Conservation (phyloP, 1,284 basidiomycete species). For the Naganishia sp. region DNA sequence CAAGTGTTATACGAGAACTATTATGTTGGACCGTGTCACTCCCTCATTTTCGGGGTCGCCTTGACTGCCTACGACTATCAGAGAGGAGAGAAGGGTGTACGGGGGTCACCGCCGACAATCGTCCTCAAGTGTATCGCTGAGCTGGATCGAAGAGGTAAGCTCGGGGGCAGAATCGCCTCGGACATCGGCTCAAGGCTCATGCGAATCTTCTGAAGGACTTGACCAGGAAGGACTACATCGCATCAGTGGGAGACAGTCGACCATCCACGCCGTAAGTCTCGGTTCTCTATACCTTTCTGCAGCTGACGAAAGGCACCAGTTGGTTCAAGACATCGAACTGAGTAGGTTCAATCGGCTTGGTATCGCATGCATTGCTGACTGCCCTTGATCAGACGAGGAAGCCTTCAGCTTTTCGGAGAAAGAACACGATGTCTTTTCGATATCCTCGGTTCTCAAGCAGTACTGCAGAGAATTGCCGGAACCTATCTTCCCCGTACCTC, state of each 20-base stretch:
- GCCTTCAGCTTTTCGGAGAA: constrained; percentile 72
- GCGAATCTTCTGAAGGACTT: constrained; percentile 58
- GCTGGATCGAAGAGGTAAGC: constrained; percentile 66
- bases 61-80: constrained; percentile 89
- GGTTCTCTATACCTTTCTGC: neutral
- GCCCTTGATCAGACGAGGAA: constrained; percentile 63
- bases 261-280: constrained; percentile 70
- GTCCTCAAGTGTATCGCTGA: constrained; percentile 80
- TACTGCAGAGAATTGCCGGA: constrained; percentile 84
- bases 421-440: constrained; percentile 78
- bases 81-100: constrained; percentile 68
- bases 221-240: constrained; percentile 72
- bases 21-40: constrained; percentile 75
- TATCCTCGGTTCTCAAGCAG: constrained; percentile 90
- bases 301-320: constrained; percentile 55
- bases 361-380: neutral
- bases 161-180: too few relatives aligned
- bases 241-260: constrained; percentile 71
- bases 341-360: constrained; percentile 1
- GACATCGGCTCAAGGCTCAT: neutral
- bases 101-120: constrained; percentile 69
- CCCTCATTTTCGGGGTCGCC: constrained; percentile 86
- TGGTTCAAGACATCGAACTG: constrained; percentile 85
- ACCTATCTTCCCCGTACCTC: constrained; percentile 81
- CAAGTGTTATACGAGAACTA: constrained; percentile 67